These are phyloP conservation scores for Colletotrichum sp. DNA, from an alignment of 2,329 filamentous ascomycete genomes.

Conservation along the genomic window DNA sequence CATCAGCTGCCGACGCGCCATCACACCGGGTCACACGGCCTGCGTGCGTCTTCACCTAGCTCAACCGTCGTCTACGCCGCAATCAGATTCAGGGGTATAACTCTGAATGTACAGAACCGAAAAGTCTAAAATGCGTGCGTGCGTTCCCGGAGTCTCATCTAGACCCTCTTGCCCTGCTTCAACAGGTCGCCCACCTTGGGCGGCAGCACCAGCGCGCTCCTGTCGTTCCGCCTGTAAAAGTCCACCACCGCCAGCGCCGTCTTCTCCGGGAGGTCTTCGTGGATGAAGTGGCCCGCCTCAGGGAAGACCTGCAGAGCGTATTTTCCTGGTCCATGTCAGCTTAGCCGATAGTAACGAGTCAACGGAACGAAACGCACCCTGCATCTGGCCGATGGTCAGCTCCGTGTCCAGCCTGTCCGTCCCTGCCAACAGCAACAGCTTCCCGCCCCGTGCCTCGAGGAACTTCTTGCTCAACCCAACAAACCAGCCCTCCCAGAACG, in stretches of 20 bases:
- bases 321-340: conserved; percentile 64
- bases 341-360: background rate
- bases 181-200: conserved; percentile 86
- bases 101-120: background rate
- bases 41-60: background rate
- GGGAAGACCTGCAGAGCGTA: conserved; percentile 95
- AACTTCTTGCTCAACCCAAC: conserved; percentile 89
- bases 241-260: conserved; percentile 85
- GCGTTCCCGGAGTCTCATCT: background rate
- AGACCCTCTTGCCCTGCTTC: conserved; percentile 66
- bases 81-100: background rate
- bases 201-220: conserved; percentile 82
- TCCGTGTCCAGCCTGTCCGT: conserved; percentile 92
- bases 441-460: conserved; percentile 79
- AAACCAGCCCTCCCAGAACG: conserved; percentile 97
- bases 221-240: conserved; percentile 91
- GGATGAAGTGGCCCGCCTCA: conserved; percentile 94
- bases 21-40: background rate
- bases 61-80: background rate
- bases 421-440: conserved; percentile 83
- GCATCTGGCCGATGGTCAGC: conserved; percentile 95
- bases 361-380: conserved; percentile 61
- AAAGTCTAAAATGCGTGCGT: background rate
- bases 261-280: conserved; percentile 93
- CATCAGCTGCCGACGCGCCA: background rate